phyloP scores from a whole-genome alignment of 345 rosid genomes.

The Moringa oleifera region DNA sequence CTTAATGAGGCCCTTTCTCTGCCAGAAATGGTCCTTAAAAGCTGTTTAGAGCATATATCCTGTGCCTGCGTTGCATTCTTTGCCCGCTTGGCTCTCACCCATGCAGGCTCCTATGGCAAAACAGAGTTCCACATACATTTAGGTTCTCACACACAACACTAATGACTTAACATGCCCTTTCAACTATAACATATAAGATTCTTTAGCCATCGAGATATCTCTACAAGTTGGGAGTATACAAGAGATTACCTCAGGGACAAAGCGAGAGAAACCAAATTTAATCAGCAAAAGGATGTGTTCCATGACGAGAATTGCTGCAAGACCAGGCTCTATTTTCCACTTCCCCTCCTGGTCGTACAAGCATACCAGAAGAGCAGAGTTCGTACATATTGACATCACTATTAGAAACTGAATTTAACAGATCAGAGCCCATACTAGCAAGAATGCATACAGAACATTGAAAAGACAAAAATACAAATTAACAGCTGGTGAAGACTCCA shows the following conservation, averaged over 20 bases:
- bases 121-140: neutral
- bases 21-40: conserved; percentile 44
- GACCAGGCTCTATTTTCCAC: conserved; percentile 93
- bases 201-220: neutral
- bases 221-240: neutral
- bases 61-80: conserved; percentile 72
- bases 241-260: conserved; percentile 64
- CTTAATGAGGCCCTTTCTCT: neutral
- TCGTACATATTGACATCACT: conserved; percentile 88
- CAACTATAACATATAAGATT: neutral
- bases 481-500: neutral
- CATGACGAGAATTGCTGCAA: conserved; percentile 75
- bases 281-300: conserved; percentile 75
- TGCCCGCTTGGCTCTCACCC: conserved; percentile 76
- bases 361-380: conserved; percentile 82
- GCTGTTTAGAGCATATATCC: conserved; percentile 63
- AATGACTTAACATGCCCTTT: neutral
- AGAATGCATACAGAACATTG: neutral
- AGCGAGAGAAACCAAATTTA: conserved; percentile 75
- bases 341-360: conserved; percentile 80
- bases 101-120: conserved; percentile 70
- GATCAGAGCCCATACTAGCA: conserved; percentile 1
- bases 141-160: too few species aligned
- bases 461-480: neutral
- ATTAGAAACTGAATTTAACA: conserved; percentile 56